phyloP scores from a whole-genome alignment of 495 filamentous ascomycete species.

The Penicillium turbatum region DNA sequence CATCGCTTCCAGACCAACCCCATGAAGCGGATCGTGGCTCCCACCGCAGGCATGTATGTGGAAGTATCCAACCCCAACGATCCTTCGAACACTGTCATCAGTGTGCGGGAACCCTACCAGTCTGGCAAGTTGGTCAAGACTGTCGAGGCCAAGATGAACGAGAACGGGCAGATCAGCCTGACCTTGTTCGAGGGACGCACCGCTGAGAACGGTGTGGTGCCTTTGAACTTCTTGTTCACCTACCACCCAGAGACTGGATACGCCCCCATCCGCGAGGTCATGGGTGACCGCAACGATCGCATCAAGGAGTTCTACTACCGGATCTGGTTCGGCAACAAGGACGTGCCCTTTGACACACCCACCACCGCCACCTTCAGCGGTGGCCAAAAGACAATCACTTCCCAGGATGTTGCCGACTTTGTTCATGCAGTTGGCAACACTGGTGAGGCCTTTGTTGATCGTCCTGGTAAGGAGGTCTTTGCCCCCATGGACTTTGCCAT shows the following conservation, averaged over 20 bases:
- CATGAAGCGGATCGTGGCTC: constrained; percentile 83
- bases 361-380: constrained; percentile 86
- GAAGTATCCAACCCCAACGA: constrained; percentile 79
- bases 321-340: constrained; percentile 86
- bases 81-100: constrained; percentile 72
- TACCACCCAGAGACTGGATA: constrained; percentile 94
- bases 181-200: constrained; percentile 88
- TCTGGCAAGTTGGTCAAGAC: constrained; percentile 72
- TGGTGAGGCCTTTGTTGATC: constrained; percentile 95
- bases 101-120: constrained; percentile 63
- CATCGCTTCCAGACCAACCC: constrained; percentile 97
- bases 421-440: constrained; percentile 98
- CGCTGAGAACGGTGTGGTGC: constrained; percentile 68
- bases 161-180: constrained; percentile 73
- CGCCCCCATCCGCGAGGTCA: constrained; percentile 91
- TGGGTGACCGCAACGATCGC: constrained; percentile 87
- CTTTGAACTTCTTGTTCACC: constrained; percentile 77
- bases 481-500: constrained; percentile 99
- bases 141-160: constrained; percentile 72
- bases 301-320: constrained; percentile 99
- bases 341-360: constrained; percentile 74
- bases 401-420: constrained; percentile 93
- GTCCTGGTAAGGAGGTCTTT: constrained; percentile 88
- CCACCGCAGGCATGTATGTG: constrained; percentile 78
- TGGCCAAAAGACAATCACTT: constrained; percentile 77